Conservation (phyloP, 1,284 basidiomycete genomes). For the Nidula niveotomentosa region DNA sequence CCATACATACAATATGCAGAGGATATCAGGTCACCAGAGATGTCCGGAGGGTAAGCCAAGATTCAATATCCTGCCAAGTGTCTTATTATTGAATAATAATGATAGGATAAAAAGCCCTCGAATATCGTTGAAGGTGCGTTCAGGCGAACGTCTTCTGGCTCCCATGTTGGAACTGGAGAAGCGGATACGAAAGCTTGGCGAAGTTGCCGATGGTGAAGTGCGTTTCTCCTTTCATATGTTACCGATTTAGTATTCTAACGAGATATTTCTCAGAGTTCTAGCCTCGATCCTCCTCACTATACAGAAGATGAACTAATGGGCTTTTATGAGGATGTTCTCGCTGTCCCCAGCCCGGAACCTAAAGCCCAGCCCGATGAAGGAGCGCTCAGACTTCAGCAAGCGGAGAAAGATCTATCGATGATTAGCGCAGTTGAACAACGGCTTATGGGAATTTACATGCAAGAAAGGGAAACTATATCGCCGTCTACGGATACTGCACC, state of each 20-base stretch:
- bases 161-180: constrained; percentile 31
- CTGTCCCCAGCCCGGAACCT: constrained; percentile 24
- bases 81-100: too few relatives aligned
- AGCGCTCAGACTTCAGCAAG: constrained; percentile 15
- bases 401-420: constrained; percentile 25
- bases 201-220: constrained; percentile 33
- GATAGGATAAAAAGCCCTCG: neutral
- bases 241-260: neutral
- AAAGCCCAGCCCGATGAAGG: constrained; percentile 9
- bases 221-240: constrained; percentile 9
- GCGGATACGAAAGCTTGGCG: constrained; percentile 36
- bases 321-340: constrained; percentile 55
- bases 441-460: constrained; percentile 9
- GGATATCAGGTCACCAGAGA: too few relatives aligned
- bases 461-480: neutral
- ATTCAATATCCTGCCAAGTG: too few relatives aligned
- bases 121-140: constrained; percentile 4
- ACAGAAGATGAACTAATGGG: constrained; percentile 48
- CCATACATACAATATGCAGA: neutral
- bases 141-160: constrained; percentile 6
- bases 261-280: constrained; percentile 22
- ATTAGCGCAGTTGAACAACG: constrained; percentile 23
- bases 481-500: neutral
- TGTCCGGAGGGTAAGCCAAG: too few relatives aligned
- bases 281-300: constrained; percentile 33